These are phyloP conservation scores for Achaetomiella virescens DNA, from an alignment of 495 filamentous ascomycete species.

Conservation along the genomic window DNA sequence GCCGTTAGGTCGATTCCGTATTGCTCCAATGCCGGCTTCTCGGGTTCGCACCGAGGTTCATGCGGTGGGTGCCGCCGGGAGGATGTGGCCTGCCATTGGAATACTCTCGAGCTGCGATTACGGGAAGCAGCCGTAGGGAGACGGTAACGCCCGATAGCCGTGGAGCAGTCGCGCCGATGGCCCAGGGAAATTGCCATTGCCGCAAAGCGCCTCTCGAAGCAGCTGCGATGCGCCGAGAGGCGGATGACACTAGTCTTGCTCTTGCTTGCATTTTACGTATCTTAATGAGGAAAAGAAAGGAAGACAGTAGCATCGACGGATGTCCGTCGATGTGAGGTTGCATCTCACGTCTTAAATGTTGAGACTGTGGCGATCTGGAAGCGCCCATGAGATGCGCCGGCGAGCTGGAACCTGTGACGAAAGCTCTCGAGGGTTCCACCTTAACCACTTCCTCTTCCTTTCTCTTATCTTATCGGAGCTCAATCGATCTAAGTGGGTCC, in stretches of 20 bases:
- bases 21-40: slow-evolving; percentile 82
- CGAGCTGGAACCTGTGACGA: slow-evolving; percentile 16
- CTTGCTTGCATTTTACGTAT: slow-evolving; percentile 34
- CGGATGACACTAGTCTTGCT: slow-evolving; percentile 28
- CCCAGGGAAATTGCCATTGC: slow-evolving; percentile 22
- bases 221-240: slow-evolving; percentile 32
- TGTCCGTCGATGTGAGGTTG: neutral
- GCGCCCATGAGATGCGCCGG: neutral
- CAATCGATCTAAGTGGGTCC: neutral
- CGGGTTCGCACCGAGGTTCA: slow-evolving; percentile 77
- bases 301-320: neutral
- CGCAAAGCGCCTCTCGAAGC: slow-evolving; percentile 26
- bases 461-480: slow-evolving; percentile 26
- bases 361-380: slow-evolving; percentile 6
- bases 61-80: slow-evolving; percentile 85
- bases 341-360: neutral
- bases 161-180: slow-evolving; percentile 16
- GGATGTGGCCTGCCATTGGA: slow-evolving; percentile 75
- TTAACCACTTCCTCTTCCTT: neutral
- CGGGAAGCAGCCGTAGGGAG: slow-evolving; percentile 22
- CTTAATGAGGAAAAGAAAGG: neutral
- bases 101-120: slow-evolving; percentile 50
- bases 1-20: slow-evolving; percentile 89
- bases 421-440: slow-evolving; percentile 28
- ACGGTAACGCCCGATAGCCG: slow-evolving; percentile 5